Evolutionary conservation across 2,329 filamentous ascomycete species (phyloP).

Genomic region (Exophiala sp.): DNA sequence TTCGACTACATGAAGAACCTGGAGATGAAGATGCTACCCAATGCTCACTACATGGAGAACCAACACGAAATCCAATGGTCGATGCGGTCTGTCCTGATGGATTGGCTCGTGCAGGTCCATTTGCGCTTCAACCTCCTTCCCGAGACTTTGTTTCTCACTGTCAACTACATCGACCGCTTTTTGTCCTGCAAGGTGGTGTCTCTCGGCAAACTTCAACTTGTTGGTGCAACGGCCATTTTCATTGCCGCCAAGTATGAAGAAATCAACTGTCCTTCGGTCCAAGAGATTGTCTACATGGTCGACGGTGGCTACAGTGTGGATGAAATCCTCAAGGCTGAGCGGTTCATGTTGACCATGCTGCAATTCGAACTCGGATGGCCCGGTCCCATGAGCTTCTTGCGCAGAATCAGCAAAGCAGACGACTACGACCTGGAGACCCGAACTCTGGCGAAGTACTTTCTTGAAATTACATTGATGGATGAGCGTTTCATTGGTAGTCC

Average conservation of each 20-base stretch:
- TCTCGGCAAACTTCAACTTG: constrained; percentile 88
- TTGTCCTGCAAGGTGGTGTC: constrained; percentile 93
- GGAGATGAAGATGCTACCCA: constrained; percentile 81
- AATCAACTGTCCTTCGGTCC: constrained; percentile 92
- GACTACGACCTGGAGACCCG: constrained; percentile 95
- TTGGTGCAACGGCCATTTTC: constrained; percentile 92
- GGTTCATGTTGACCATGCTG: constrained; percentile 97
- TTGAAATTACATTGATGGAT: constrained; percentile 96
- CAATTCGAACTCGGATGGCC: constrained; percentile 95
- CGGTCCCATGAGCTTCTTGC: constrained; percentile 97
- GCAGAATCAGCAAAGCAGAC: constrained; percentile 96
- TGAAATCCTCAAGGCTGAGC: constrained; percentile 94
- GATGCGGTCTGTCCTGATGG: constrained; percentile 95
- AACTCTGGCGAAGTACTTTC: constrained; percentile 94
- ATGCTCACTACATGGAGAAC: constrained; percentile 91
- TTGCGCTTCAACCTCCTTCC: constrained; percentile 84
- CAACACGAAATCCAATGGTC: constrained; percentile 99
- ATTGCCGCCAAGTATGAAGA: constrained; percentile 98
- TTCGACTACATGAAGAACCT: constrained; percentile 86
- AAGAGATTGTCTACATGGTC: constrained; percentile 98
- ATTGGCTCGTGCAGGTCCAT: constrained; percentile 97
- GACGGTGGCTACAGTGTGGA: constrained; percentile 84
- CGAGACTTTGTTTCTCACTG: constrained; percentile 89
- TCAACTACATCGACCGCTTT: constrained; percentile 98
- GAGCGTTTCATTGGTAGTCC: constrained; percentile 91